Conservation (phyloP, 148 eudicot genomes). For the Rhododendron mucronatum region DNA sequence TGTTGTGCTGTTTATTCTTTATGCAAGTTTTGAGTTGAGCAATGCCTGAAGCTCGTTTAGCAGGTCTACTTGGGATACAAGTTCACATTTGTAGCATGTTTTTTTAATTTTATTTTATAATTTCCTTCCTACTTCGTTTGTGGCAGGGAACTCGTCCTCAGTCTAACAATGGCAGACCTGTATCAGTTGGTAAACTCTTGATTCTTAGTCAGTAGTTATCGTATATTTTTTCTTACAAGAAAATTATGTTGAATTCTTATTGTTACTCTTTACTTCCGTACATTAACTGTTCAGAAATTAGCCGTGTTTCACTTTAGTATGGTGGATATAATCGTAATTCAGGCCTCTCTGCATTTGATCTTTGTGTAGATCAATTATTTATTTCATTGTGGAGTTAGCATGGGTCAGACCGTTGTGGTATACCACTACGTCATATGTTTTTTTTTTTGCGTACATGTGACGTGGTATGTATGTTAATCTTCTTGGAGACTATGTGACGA, state of each 20-base stretch:
- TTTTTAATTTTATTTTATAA: background rate
- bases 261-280: background rate
- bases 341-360: background rate
- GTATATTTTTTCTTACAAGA: background rate
- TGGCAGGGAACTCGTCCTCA: slow-evolving; percentile 16
- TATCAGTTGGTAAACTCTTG: slow-evolving; percentile 5
- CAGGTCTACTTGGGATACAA: background rate
- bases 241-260: background rate
- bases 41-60: background rate
- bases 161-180: background rate
- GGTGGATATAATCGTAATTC: background rate
- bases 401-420: background rate
- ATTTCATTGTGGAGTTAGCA: background rate
- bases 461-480: background rate
- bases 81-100: background rate
- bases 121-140: background rate
- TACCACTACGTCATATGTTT: background rate
- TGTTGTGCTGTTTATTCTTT: background rate
- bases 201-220: background rate
- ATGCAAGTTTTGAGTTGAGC: background rate
- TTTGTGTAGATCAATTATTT: background rate
- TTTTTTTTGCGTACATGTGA: background rate
- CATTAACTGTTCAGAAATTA: background rate
- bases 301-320: background rate
- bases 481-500: background rate